Evolutionary conservation across 345 rosid species (phyloP), one percentile per base, ranked within the genome.

Genomic region (Dipteronia sinensis): DNA sequence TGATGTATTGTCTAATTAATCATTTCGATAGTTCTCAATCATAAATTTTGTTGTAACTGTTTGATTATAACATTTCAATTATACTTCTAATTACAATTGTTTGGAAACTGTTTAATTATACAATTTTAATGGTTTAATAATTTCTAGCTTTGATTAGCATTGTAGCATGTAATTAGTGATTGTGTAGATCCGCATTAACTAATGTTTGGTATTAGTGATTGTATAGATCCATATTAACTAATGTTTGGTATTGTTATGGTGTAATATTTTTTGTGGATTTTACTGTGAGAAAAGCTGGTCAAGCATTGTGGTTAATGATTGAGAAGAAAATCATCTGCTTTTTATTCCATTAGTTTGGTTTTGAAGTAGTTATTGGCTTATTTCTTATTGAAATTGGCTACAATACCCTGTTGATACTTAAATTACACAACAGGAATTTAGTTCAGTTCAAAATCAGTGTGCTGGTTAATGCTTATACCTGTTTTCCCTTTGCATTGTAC

Each of bases 1-100:
- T 68, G 78, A 38, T 61, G 20, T 4, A 40, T 29, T 42, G 47
- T 22, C 12, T 13, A 74, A 74, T 72, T 56, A 13, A 56, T 56
- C 47, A 29, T 13, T 12, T 20, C 31, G 27, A 55, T 46, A 71
- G 13, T 2, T 38, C n/a, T 13, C 59, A 59, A 8, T 40, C 31
- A 40, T 59, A 13, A 13, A 15, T 59, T 38, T 40, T 59, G 38
- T 58, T 38, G 38, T 12, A 19, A 40, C 53, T 58, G 47, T 1
- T 42, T 58, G 17, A 42, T 8, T 42, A 42, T 42, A 42, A 42
- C 10, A 4, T 6, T 34, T 34, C 38, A 49, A 49, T 49, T 49
- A 49, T 15, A 34, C 38, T 34, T 34, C 6, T 34, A 34, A 34
- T 34, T 34, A 34, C 38, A 49, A 53, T 20, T 53, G 19, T 53